Base-by-base conservation (phyloP, 129 eudicot genomes). In the Flaveria brownii region DNA sequence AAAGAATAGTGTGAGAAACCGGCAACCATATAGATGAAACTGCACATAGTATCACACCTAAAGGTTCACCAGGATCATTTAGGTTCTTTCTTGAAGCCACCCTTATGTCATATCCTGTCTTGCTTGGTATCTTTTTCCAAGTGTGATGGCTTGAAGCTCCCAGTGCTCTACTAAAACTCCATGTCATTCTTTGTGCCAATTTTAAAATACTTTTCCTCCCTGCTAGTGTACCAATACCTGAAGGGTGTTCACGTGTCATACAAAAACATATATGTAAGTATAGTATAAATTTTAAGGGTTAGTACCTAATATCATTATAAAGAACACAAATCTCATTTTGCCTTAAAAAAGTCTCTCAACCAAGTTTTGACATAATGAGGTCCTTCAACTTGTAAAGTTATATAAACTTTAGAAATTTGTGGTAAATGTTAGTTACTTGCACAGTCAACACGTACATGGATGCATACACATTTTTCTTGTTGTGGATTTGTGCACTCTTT, bases 11-110 rank as follows among this genome's bases (percentile, higher is more conserved):
- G 51, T 85, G 96, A 76, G 95, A 82, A 50, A 91, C 88, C 0
- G 96, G 96, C 78, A 95, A 80, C 99, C 99, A 95, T 25, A 91
- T 87, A 66, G 96, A 89, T 20, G 96, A 85, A 61, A 86, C 96
- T 49, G 97, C 96, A 77, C 91, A 95, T 63, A 95, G 67, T 68
- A 95, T 86, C 56, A 86, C 89, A 68, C 99, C 99, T 59, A 84
- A 83, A 41, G 97, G 99, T 80, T 91, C 97, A 67, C 97, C 95
- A 10, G 91, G 86, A 67, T 89, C 96, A 81, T 85, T 89, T n/a
- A 89, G 54, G 83, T 95, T 95, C 86, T 89, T 95, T 65, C 96
- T 86, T 1, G 92, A 87, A 71, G 97, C 57, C 71, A 95, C 85
- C 85, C 99, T 85, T 42, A 91, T 82, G 67, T 95, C 97, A 71